A percentile compares a stretch with the other conserved stretches of the same genome.
These are phyloP conservation scores for Coniella vitis DNA, from an alignment of 2,329 filamentous ascomycete species.

Conservation along the genomic window DNA sequence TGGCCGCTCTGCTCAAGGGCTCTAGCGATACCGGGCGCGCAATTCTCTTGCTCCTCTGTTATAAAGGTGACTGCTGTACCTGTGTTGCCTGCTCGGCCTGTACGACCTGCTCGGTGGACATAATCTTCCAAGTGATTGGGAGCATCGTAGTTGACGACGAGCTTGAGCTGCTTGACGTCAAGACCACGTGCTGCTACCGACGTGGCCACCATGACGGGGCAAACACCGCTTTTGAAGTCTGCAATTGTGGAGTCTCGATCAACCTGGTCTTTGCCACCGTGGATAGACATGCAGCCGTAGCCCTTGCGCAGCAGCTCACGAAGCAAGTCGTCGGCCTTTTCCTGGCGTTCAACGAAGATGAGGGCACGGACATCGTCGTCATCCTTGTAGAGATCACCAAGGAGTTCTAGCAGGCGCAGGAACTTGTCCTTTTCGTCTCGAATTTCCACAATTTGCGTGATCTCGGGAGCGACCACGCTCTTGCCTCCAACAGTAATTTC, in stretches of 20 bases:
- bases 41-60: constrained; percentile 85
- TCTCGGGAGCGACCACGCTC: constrained; percentile 82
- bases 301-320: constrained; percentile 76
- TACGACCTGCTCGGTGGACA: constrained; percentile 88
- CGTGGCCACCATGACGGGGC: constrained; percentile 87
- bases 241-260: constrained; percentile 88
- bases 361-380: constrained; percentile 87
- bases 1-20: constrained; percentile 90
- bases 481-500: constrained; percentile 89
- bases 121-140: constrained; percentile 96
- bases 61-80: constrained; percentile 94
- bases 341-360: constrained; percentile 88
- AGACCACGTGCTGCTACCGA: constrained; percentile 92
- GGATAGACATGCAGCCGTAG: constrained; percentile 88
- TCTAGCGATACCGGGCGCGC: constrained; percentile 80
- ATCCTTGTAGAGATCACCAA: constrained; percentile 77
- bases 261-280: constrained; percentile 88
- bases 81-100: constrained; percentile 87
- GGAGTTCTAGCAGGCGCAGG: constrained; percentile 70
- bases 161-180: constrained; percentile 91
- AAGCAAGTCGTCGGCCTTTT: constrained; percentile 75
- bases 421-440: constrained; percentile 80
- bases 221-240: constrained; percentile 86
- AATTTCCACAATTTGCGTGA: constrained; percentile 88
- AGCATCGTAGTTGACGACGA: constrained; percentile 92